These are phyloP conservation scores for Pharus latifolius DNA, from an alignment of 176 grass and related monocot species.

Conservation along the genomic window DNA sequence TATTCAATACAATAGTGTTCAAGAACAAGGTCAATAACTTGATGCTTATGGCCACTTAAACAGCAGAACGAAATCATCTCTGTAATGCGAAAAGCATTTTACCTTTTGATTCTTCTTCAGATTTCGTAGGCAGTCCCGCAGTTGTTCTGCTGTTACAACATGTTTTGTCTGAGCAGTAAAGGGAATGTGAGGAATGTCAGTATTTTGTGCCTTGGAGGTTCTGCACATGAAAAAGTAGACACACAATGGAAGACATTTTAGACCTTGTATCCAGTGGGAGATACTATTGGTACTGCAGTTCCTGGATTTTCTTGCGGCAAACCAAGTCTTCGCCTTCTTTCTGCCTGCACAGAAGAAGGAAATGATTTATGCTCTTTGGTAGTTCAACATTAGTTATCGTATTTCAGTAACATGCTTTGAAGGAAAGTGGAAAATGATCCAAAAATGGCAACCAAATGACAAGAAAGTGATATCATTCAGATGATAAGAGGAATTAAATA, in stretches of 20 bases:
- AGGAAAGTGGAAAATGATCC: neutral
- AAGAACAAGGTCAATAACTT: neutral
- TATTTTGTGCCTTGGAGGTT: neutral
- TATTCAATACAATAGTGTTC: neutral
- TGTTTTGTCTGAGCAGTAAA: constrained; percentile 32
- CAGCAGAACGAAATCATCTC: neutral
- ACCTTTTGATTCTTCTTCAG: constrained; percentile 83
- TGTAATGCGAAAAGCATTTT: neutral
- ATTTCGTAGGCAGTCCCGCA: constrained; percentile 60
- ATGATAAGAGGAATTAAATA: neutral
- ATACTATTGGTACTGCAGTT: constrained; percentile 16
- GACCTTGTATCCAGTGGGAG: constrained; percentile 35
- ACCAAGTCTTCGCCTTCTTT: constrained; percentile 55
- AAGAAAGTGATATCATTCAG: neutral
- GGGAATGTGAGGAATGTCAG: neutral
- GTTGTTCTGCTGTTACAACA: constrained; percentile 35
- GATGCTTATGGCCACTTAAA: neutral
- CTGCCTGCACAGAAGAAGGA: constrained; percentile 42
- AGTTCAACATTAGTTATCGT: neutral
- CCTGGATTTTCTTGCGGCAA: constrained; percentile 33
- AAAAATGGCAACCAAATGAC: neutral
- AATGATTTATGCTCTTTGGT: neutral
- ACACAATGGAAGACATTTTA: neutral
- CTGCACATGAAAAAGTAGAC: neutral
- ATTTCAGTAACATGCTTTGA: neutral